Evolutionary conservation across 2,329 filamentous ascomycete species (phyloP), one percentile per base, ranked within the genome.

Genomic region (Colletotrichum sp.): DNA sequence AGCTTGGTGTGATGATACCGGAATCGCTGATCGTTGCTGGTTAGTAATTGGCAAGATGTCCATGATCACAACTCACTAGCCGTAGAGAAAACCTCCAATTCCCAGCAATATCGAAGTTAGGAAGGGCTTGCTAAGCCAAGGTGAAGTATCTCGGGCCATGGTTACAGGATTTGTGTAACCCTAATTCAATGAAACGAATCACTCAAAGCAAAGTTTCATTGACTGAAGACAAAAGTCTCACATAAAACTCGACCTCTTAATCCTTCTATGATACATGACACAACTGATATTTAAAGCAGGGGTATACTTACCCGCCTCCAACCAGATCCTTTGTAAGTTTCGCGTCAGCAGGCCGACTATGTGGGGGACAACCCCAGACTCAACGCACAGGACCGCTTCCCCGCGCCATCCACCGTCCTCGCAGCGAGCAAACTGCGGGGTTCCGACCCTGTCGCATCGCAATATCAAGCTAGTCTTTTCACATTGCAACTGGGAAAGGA

Each of bases 1-100:
- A 76, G 68, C 83, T 86, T 2, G 85, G 85, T 0, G 85, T 86
- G 63, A 86, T 86, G 67, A 86, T 86, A 5, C 85, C 85, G 7
- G 85, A 86, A 75, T 86, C 85, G 69, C 85, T 86, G 63, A n/a
- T 68, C 67, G 64, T 13, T 19, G 8, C 36, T 55, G 6, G 73
- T 67, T 8, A 73, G 66, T 59, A 12, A 11, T 11, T 15, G 27
- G 13, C 3, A 30, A 25, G 5, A 19, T 16, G 5, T 2, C 12
- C 11, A 52, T 66, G 25, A 8, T 27, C n/a, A 27, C 2, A 8
- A 77, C 83, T 79, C 32, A 85, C 84, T 81, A 86, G 72, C 85
- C 85, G 70, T 86, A 86, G 34, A 86, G 83, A 69, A 86, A 86
- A 0, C 84, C 85, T 39, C 85, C 85, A n/a, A 85, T 81, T 25